Evolutionary conservation across 768 basidiomycete genomes (phyloP).

Genomic region (Rhodocollybia butyracea): DNA sequence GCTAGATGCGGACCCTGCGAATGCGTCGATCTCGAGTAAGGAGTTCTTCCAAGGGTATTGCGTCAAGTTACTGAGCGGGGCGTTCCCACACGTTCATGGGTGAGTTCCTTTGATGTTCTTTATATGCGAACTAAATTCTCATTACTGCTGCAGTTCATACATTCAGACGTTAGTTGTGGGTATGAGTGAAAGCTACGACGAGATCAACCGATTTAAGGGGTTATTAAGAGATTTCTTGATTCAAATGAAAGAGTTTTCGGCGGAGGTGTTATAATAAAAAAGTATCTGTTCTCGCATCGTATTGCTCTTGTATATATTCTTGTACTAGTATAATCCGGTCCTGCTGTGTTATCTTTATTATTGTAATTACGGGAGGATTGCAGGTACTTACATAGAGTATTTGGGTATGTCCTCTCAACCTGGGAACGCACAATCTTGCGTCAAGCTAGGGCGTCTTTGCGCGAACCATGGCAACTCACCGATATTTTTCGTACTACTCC

Average conservation of each 20-base stretch:
- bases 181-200: not conserved
- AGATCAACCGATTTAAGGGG: not conserved
- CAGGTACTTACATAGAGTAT: no score
- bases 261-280: no score
- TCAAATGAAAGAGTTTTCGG: not conserved
- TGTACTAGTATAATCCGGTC: no score
- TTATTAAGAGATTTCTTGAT: slow-evolving; percentile 6
- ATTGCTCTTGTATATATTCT: no score
- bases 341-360: no score
- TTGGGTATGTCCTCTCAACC: no score
- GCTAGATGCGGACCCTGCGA: slow-evolving; percentile 28
- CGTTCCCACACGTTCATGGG: not conserved
- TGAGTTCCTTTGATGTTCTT: not conserved
- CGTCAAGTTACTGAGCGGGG: not conserved
- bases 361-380: no score
- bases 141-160: not conserved
- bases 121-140: not conserved
- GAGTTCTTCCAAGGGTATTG: not conserved
- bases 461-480: no score
- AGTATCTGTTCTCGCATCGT: no score
- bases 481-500: no score
- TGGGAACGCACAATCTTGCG: no score
- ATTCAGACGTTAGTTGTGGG: not conserved
- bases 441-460: no score
- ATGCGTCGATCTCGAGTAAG: not conserved